phyloP scores from a whole-genome alignment of 2,329 filamentous ascomycete species.

The Fusarium xyrophilum region DNA sequence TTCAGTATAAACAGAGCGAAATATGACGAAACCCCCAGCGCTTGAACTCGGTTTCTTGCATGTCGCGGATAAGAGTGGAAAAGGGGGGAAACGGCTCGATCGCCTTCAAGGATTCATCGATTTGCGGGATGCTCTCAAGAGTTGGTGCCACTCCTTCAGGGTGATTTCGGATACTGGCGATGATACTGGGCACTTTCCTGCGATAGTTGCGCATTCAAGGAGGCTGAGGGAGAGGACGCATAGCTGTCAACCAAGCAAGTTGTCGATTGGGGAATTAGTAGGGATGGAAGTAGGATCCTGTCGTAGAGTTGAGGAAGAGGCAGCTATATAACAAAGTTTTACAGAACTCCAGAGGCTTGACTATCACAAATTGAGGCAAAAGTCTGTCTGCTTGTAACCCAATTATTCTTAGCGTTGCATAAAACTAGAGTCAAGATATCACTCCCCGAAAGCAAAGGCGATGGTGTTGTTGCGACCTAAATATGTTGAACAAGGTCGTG shows the following conservation, averaged over 20 bases:
- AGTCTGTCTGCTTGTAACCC: neutral
- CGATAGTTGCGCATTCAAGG: neutral
- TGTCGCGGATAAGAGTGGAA: neutral
- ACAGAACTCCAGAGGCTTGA: neutral
- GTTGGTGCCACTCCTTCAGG: slow-evolving; percentile 1
- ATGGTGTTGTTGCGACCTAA: no score
- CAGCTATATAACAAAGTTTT: neutral
- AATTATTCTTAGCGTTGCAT: neutral
- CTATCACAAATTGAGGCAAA: neutral
- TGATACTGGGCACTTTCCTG: neutral
- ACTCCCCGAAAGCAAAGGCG: no score
- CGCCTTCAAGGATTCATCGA: neutral
- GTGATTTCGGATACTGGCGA: slow-evolving; percentile 5
- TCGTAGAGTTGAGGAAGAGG: no score
- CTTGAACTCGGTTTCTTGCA: neutral
- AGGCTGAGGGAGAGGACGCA: slow-evolving; percentile 4
- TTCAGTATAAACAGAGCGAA: slow-evolving; percentile 2
- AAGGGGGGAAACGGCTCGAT: neutral
- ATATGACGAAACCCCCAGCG: slow-evolving; percentile 10
- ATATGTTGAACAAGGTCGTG: no score
- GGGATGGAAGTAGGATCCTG: no score
- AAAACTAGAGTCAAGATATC: no score
- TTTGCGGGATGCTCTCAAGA: slow-evolving; percentile 9
- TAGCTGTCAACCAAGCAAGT: neutral
- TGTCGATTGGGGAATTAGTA: neutral